Evolutionary conservation across 2,329 filamentous ascomycete species (phyloP), one percentile per base, ranked within the genome.

Genomic region (Colletotrichum cuscutae): DNA sequence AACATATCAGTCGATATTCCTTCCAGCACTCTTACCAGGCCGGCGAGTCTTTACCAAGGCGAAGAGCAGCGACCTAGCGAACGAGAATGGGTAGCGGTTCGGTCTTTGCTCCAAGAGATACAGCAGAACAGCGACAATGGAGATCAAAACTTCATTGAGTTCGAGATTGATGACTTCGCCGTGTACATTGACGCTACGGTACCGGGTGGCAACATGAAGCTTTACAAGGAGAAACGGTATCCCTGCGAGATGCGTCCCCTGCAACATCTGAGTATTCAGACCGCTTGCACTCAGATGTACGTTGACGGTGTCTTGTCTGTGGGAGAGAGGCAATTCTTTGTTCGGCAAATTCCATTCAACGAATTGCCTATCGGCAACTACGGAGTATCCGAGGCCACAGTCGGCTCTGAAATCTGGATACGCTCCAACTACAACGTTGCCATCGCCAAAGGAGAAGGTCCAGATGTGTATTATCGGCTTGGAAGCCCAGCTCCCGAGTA

Each of bases 281-380:
- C 12, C 0, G 82, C 78, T 0, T 81, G 80, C 52, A 79, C 77
- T 19, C 77, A 73, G 5, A 86, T 90, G 65, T 89, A 84, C 58
- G 89, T 94, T 49, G 90, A 94, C 75, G 93, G 93, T 0, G 78
- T 88, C 0, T 78, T 95, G 0, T 86, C 84, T 9, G 69, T 84
- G 4, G 87, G 86, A 0, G 76, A 80, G 1, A 68, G 37, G 24
- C 79, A 65, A 4, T 82, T 83, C 53, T 93, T 88, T 68, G 85
- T 96, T 0, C 81, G 88, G 58, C 81, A 79, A 0, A 83, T 94
- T 0, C 82, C 85, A 0, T 93, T 96, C 59, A 77, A 81, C 0
- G 83, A 87, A 1, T 81, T 93, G 1, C 91, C 92, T 0, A 87
- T 97, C 12, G 92, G 90, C 2, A 90, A 91, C 32, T 95, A 95